Conservation (phyloP, 768 basidiomycete genomes). For the Pleurotus platypus region DNA sequence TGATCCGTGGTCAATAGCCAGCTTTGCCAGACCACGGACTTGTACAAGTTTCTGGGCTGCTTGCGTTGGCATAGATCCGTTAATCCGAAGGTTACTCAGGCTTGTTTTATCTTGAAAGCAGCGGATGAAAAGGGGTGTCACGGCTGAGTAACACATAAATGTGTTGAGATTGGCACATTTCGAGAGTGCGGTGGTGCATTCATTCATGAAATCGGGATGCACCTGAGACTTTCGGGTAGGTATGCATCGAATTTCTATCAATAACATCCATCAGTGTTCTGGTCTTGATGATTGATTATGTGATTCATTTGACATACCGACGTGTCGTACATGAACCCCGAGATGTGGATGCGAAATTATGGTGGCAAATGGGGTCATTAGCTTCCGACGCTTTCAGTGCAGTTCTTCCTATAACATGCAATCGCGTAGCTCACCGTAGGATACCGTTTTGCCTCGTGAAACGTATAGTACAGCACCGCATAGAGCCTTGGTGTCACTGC, state of each 20-base stretch:
- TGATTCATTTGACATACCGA: slow-evolving; percentile 35
- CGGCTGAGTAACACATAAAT: slow-evolving; percentile 52
- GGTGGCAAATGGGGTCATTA: slow-evolving; percentile 60
- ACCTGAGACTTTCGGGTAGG: slow-evolving; percentile 35
- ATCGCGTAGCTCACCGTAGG: slow-evolving; percentile 33
- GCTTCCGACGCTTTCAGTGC: slow-evolving; percentile 16
- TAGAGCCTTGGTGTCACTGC: slow-evolving; percentile 66
- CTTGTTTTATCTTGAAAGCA: slow-evolving; percentile 39
- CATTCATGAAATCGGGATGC: slow-evolving; percentile 47
- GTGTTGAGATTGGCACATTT: slow-evolving; percentile 49
- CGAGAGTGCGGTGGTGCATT: slow-evolving; percentile 45
- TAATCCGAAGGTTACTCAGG: slow-evolving; percentile 45
- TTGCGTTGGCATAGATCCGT: slow-evolving; percentile 47
- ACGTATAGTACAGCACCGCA: slow-evolving; percentile 48
- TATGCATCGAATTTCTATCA: slow-evolving; percentile 46
- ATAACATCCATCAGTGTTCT: neutral
- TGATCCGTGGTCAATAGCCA: slow-evolving; percentile 58
- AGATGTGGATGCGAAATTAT: slow-evolving; percentile 49
- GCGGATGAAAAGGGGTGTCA: slow-evolving; percentile 47
- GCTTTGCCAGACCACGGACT: slow-evolving; percentile 33
- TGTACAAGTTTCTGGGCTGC: slow-evolving; percentile 43
- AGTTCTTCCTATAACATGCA: neutral
- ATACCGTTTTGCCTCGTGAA: slow-evolving; percentile 57
- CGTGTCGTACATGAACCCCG: slow-evolving; percentile 53
- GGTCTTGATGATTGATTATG: neutral